A percentile compares a stretch with the other conserved stretches of the same genome.
phyloP scores from a whole-genome alignment of 768 basidiomycete genomes.

The Xerocomus potaroensis region DNA sequence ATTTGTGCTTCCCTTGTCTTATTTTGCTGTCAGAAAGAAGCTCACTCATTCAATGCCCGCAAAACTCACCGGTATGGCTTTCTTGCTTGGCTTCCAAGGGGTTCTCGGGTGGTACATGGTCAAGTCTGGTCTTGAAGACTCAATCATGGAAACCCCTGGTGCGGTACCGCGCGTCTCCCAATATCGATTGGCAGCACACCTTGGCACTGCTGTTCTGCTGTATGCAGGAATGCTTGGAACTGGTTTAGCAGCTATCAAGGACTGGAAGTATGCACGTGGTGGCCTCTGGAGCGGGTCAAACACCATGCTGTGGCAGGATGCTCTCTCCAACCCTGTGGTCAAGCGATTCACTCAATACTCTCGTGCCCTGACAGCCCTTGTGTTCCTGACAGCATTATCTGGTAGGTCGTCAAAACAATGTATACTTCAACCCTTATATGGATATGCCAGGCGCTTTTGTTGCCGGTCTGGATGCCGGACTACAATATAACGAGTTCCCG shows the following conservation, averaged over 20 bases:
- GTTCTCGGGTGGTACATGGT: conserved; percentile 99
- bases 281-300: conserved; percentile 56
- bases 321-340: conserved; percentile 54
- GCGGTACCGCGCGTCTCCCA: conserved; percentile 94
- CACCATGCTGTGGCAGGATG: conserved; percentile 38
- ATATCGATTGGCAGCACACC: conserved; percentile 92
- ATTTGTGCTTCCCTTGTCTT: conserved; percentile 80
- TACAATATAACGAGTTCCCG: conserved; percentile 98
- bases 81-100: conserved; percentile 88
- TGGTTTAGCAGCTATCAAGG: conserved; percentile 70
- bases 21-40: conserved; percentile 69
- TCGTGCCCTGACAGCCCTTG: conserved; percentile 65
- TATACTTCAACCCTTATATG: neutral
- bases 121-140: conserved; percentile 86
- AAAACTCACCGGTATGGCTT: conserved; percentile 67
- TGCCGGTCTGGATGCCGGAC: conserved; percentile 93
- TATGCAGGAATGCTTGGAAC: conserved; percentile 90
- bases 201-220: conserved; percentile 87
- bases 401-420: conserved; percentile 45
- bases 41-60: conserved; percentile 59
- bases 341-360: conserved; percentile 55
- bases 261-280: conserved; percentile 66
- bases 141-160: conserved; percentile 72
- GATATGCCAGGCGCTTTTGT: conserved; percentile 82
- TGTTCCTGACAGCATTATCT: conserved; percentile 89